phyloP scores from a whole-genome alignment of 2,329 filamentous ascomycete genomes.

The Claviceps digitariae region DNA sequence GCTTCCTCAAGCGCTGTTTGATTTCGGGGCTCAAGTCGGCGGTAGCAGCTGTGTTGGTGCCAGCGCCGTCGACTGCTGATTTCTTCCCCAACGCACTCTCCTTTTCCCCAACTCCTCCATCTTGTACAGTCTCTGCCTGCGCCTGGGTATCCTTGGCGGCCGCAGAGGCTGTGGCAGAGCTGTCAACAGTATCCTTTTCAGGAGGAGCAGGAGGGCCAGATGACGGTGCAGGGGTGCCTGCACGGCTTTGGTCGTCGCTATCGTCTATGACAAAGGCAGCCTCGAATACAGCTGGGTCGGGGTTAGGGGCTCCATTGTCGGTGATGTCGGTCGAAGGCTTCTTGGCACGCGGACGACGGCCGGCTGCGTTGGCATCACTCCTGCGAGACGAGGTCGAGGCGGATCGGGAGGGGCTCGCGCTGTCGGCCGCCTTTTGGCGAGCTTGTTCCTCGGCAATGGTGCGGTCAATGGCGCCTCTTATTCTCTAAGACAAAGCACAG shows the following conservation, averaged over 20 bases:
- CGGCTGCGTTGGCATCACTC: slow-evolving; percentile 20
- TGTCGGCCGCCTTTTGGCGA: slow-evolving; percentile 47
- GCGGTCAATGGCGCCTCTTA: slow-evolving; percentile 74
- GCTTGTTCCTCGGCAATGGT: slow-evolving; percentile 87
- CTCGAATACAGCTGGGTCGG: slow-evolving; percentile 81
- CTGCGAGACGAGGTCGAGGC: slow-evolving; percentile 24
- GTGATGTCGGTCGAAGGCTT: slow-evolving; percentile 23
- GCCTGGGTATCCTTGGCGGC: slow-evolving; percentile 9
- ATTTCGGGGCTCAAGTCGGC: slow-evolving; percentile 61
- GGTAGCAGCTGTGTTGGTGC: slow-evolving; percentile 9
- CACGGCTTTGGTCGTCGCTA: slow-evolving; percentile 53
- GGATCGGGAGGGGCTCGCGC: slow-evolving; percentile 27
- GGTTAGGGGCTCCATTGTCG: slow-evolving; percentile 34
- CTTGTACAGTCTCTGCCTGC: slow-evolving; percentile 12
- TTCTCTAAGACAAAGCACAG: slow-evolving; percentile 30
- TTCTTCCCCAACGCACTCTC: slow-evolving; percentile 9
- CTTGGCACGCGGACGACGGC: slow-evolving; percentile 24
- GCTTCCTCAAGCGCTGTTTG: slow-evolving; percentile 59
- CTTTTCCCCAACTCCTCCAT: slow-evolving; percentile 10
- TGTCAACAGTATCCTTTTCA: slow-evolving; percentile 19
- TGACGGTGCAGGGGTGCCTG: slow-evolving; percentile 40
- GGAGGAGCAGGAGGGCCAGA: slow-evolving; percentile 11
- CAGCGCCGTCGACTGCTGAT: slow-evolving; percentile 5
- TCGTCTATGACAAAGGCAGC: slow-evolving; percentile 79
- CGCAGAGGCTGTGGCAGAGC: slow-evolving; percentile 6